phyloP scores from a whole-genome alignment of 495 filamentous ascomycete genomes.

The Parachaetomium inaequale region DNA sequence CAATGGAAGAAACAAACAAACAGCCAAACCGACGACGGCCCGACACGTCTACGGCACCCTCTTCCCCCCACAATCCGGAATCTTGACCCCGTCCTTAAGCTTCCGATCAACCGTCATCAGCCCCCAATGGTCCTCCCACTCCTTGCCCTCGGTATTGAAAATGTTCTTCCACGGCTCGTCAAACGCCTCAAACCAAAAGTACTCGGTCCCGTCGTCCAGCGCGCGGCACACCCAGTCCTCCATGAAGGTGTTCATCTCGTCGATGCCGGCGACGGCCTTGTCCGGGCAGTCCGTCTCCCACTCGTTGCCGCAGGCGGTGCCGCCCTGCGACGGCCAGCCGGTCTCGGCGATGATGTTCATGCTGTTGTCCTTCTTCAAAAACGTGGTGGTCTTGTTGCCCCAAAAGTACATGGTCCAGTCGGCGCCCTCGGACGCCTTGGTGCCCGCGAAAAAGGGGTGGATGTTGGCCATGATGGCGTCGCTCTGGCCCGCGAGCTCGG shows the following conservation, averaged over 20 bases:
- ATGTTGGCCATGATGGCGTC: constrained; percentile 96
- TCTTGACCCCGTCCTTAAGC: constrained; percentile 77
- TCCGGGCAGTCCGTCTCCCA: constrained; percentile 48
- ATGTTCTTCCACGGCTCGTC: constrained; percentile 90
- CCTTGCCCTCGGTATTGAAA: constrained; percentile 63
- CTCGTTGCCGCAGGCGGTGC: constrained; percentile 66
- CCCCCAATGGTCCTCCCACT: constrained; percentile 97
- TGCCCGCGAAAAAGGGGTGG: constrained; percentile 93
- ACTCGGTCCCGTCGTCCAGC: constrained; percentile 75
- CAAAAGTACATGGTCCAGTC: constrained; percentile 86
- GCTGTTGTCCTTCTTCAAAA: constrained; percentile 55
- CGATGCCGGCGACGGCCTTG: constrained; percentile 72
- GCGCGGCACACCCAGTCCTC: constrained; percentile 78
- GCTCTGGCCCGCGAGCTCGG: constrained; percentile 58
- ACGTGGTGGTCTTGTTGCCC: constrained; percentile 58
- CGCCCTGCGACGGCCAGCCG: constrained; percentile 87
- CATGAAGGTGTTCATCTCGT: constrained; percentile 85
- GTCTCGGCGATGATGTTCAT: constrained; percentile 79
- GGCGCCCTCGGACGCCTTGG: constrained; percentile 62
- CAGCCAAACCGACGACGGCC: not conserved
- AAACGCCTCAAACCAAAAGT: constrained; percentile 96
- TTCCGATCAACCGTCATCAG: constrained; percentile 84
- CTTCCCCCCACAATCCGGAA: constrained; percentile 83
- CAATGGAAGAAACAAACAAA: not conserved
- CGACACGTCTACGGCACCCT: constrained; percentile 40